Conservation (phyloP, 2,329 filamentous ascomycete genomes). For the Alternaria burnsii region DNA sequence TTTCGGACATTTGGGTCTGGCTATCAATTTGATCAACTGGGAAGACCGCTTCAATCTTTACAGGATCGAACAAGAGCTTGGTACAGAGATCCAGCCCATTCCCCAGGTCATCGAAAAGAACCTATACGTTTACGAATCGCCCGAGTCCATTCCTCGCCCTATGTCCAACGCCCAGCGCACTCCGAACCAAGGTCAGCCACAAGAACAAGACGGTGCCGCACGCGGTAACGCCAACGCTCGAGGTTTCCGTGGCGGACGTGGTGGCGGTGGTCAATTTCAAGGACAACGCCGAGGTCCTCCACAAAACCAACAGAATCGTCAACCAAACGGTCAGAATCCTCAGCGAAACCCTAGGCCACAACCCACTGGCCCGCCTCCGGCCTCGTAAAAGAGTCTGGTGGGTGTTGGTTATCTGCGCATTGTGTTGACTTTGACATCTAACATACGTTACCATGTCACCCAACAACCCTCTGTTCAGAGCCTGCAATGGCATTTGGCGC, state of each 20-base stretch:
- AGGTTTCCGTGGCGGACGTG: constrained; percentile 47
- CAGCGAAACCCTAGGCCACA: constrained; percentile 47
- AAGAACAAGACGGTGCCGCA: constrained; percentile 39
- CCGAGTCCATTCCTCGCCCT: constrained; percentile 91
- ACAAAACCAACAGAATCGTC: constrained; percentile 43
- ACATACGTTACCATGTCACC: constrained; percentile 33
- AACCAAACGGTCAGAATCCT: constrained; percentile 48
- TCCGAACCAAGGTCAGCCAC: constrained; percentile 37
- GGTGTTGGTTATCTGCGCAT: constrained; percentile 39
- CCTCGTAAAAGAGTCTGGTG: constrained; percentile 18
- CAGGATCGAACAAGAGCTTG: constrained; percentile 96
- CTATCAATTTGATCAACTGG: constrained; percentile 99
- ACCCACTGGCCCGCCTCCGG: constrained; percentile 43
- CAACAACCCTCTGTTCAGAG: constrained; percentile 42
- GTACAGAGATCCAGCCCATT: constrained; percentile 98
- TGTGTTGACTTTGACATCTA: constrained; percentile 34
- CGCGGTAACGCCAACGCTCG: constrained; percentile 35
- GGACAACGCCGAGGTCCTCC: constrained; percentile 40
- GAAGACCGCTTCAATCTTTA: constrained; percentile 99
- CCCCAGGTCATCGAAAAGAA: constrained; percentile 95
- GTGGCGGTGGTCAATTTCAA: constrained; percentile 45
- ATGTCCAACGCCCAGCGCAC: constrained; percentile 62
- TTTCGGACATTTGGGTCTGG: constrained; percentile 95
- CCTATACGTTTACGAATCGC: constrained; percentile 96
- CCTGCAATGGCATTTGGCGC: constrained; percentile 34